phyloP scores from a whole-genome alignment of 352 stramenopile genomes.

The Phytopythium aichiense region DNA sequence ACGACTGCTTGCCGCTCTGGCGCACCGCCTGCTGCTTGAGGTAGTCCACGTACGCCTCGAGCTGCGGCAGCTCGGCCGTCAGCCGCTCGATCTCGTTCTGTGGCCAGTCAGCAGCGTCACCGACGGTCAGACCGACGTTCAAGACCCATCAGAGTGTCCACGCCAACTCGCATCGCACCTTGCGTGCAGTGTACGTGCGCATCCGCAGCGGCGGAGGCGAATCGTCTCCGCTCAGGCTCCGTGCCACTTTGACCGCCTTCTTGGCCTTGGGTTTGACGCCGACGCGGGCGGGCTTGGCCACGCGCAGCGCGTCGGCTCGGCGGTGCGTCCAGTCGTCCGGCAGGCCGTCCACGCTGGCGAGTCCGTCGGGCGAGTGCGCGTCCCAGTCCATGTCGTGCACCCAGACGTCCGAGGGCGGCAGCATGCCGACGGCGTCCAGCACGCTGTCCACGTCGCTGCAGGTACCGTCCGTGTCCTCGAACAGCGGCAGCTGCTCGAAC shows the following conservation, averaged over 20 bases:
- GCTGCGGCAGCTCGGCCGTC: conserved; percentile 15
- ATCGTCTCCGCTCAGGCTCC: neutral
- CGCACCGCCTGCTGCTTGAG: conserved; percentile 27
- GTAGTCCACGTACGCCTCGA: conserved; percentile 29
- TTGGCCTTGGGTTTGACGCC: conserved; percentile 1
- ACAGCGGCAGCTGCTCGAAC: conserved; percentile 1
- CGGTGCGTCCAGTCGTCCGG: neutral
- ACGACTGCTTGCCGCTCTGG: conserved; percentile 20
- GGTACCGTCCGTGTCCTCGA: conserved; percentile 8
- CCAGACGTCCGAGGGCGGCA: neutral
- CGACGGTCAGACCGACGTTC: neutral
- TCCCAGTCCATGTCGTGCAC: neutral
- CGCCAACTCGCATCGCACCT: conserved; percentile 10
- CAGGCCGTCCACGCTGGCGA: neutral
- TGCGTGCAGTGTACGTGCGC: conserved; percentile 25
- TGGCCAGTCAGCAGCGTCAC: conserved; percentile 11
- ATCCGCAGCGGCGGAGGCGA: conserved; percentile 6
- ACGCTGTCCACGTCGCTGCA: conserved; percentile 7
- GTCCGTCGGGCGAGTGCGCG: neutral
- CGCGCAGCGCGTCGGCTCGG: neutral
- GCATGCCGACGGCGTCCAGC: conserved; percentile 5
- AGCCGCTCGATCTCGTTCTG: conserved; percentile 29
- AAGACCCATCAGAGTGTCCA: neutral
- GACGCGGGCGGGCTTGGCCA: neutral
- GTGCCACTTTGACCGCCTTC: neutral